Percentiles rank a stretch among this genome's conserved stretches.
These are phyloP conservation scores for Ajuga reptans DNA, from an alignment of 305 asterid species.

Conservation along the genomic window DNA sequence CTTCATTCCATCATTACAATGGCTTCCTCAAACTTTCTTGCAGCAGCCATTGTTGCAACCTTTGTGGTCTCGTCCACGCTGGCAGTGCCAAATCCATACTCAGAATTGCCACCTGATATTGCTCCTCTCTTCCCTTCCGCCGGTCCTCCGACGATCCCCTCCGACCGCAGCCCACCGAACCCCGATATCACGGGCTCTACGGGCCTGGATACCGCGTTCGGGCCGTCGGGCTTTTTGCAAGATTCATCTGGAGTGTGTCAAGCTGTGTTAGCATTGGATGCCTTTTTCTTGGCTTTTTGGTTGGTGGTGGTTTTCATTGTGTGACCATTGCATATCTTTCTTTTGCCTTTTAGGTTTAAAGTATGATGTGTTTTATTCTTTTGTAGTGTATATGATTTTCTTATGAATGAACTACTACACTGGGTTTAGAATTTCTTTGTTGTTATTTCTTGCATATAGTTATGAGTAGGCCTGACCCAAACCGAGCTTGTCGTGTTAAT, in stretches of 20 bases:
- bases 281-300: constrained; percentile 18
- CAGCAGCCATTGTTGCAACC: constrained; percentile 29
- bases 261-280: background rate
- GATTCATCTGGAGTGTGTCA: constrained; percentile 38
- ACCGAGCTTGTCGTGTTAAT: no score
- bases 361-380: background rate
- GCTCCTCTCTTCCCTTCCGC: constrained; percentile 63
- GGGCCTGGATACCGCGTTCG: constrained; percentile 45
- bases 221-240: constrained; percentile 36
- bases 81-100: constrained; percentile 26
- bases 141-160: constrained; percentile 46
- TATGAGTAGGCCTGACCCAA: no score
- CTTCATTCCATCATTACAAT: constrained; percentile 41
- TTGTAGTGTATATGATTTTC: constrained; percentile 1
- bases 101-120: constrained; percentile 51
- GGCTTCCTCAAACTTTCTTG: constrained; percentile 35
- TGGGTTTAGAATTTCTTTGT: background rate
- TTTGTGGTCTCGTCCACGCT: constrained; percentile 26
- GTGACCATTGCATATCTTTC: background rate
- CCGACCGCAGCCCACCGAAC: constrained; percentile 49
- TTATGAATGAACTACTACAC: background rate
- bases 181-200: constrained; percentile 38
- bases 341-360: background rate
- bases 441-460: background rate
- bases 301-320: constrained; percentile 20